Base-by-base conservation (phyloP, 2,329 filamentous ascomycete genomes). In the Trichophyton simii region DNA sequence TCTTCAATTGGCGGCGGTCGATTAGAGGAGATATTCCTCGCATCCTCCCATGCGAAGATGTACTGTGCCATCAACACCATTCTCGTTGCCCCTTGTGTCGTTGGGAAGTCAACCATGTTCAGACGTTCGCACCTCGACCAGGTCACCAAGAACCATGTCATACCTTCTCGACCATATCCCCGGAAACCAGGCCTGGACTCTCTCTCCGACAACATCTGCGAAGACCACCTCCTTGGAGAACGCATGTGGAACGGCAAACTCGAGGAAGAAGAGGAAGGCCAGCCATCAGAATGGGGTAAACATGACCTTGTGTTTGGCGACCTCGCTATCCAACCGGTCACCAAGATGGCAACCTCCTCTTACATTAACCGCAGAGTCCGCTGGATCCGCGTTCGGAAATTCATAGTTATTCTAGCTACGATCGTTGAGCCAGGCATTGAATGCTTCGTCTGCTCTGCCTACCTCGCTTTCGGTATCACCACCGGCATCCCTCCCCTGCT, bases 91-190 rank as follows among this genome's bases (percentile, higher is more conserved):
- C 94, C 95, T 7, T 99, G 94, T 74, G 87, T 95, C 62, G 87
- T 97, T 22, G 94, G 94, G 58, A 99, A 99, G 77, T 95, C 90
- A 69, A 97, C 95, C 76, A 97, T 99, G 91, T 99, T 97, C 76
- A 88, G 94, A 63, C 89, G 88, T 64, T 89, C 89, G 0, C 92
- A 99, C 69, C 83, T 99, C 41, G 84, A 96, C 73, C 82, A 82
- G 66, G 82, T 94, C 7, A 87, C 84, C 0, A 68, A 74, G 0
- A 86, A 85, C 36, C 59, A 73, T 69, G 65, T 80, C 79, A 70
- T 41, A 50, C 42, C 60, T 18, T 67, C 78, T 76, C 66, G 28
- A 67, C 72, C 52, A 68, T 76, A 68, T 66, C 74, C 61, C 62
- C 77, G 68, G 72, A 80, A 67, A 72, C 84, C 76, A 0, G 95